These are phyloP conservation scores for Boletales sp. DNA, from an alignment of 768 basidiomycete genomes.

Conservation along the genomic window DNA sequence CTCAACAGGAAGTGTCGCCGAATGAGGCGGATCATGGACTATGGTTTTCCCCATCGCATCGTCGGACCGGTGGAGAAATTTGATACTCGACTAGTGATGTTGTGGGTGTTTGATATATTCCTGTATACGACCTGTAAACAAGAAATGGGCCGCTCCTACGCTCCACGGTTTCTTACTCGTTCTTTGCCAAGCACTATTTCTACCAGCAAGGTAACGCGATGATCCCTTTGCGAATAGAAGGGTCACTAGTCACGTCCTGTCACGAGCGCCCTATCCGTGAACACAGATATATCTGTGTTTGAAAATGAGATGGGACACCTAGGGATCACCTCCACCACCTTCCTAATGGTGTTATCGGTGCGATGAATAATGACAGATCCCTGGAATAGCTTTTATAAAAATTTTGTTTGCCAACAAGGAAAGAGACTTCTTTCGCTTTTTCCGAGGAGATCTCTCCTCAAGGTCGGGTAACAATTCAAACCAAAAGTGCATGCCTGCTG, in stretches of 20 bases:
- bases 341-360: conserved; percentile 21
- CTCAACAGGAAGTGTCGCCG: conserved; percentile 19
- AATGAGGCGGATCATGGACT: conserved; percentile 13
- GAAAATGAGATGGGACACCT: conserved; percentile 14
- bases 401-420: not conserved
- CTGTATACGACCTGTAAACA: conserved; percentile 2
- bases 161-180: not conserved
- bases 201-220: conserved; percentile 15
- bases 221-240: conserved; percentile 10
- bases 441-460: conserved; percentile 15
- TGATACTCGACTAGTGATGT: not conserved
- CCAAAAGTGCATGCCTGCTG: not conserved
- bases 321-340: conserved; percentile 9
- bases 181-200: conserved; percentile 17
- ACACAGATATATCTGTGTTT: conserved; percentile 10
- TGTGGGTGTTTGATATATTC: conserved; percentile 5
- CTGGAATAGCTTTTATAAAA: not conserved
- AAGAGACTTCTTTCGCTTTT: conserved; percentile 2
- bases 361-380: conserved; percentile 7
- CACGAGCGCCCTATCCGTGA: conserved; percentile 12
- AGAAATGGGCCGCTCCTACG: not conserved
- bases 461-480: conserved; percentile 2
- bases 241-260: conserved; percentile 12
- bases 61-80: conserved; percentile 8
- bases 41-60: conserved; percentile 1